A percentile compares a stretch with the other conserved stretches of the same genome.
Conservation (phyloP, 441 rosid genomes). For the Gossypium trilobum region DNA sequence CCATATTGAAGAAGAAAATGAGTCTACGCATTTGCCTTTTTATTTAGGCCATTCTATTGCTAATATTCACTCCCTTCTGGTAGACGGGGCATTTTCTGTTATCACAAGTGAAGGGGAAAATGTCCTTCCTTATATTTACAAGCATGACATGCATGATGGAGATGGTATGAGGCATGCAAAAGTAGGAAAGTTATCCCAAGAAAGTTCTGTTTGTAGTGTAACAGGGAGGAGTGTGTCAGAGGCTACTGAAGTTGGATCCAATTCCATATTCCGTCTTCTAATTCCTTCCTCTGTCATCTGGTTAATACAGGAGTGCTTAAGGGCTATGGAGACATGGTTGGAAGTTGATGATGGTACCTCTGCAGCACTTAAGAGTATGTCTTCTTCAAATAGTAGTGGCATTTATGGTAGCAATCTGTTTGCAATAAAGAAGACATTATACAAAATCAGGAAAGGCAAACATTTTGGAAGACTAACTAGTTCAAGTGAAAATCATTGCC, state of each 20-base stretch:
- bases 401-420: constrained; percentile 36
- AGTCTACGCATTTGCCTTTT: constrained; percentile 50
- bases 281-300: constrained; percentile 57
- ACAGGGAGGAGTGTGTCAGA: constrained; percentile 37
- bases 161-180: constrained; percentile 66
- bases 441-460: constrained; percentile 49
- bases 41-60: constrained; percentile 60
- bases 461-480: constrained; percentile 40
- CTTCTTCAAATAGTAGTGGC: constrained; percentile 32
- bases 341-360: constrained; percentile 48
- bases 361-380: constrained; percentile 26
- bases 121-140: constrained; percentile 19
- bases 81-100: constrained; percentile 48
- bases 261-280: constrained; percentile 21
- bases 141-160: constrained; percentile 39
- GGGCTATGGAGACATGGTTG: constrained; percentile 62
- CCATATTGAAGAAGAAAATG: constrained; percentile 69
- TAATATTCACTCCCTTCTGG: constrained; percentile 64
- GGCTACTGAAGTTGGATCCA: constrained; percentile 36
- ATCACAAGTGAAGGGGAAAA: constrained; percentile 34
- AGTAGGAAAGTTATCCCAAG: constrained; percentile 72
- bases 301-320: constrained; percentile 64
- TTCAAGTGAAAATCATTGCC: constrained; percentile 39
- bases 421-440: constrained; percentile 47
- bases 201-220: constrained; percentile 57